Evolutionary conservation across 192 early-diverging fungal genomes (phyloP).

Genomic region (Oehlia diaphana): DNA sequence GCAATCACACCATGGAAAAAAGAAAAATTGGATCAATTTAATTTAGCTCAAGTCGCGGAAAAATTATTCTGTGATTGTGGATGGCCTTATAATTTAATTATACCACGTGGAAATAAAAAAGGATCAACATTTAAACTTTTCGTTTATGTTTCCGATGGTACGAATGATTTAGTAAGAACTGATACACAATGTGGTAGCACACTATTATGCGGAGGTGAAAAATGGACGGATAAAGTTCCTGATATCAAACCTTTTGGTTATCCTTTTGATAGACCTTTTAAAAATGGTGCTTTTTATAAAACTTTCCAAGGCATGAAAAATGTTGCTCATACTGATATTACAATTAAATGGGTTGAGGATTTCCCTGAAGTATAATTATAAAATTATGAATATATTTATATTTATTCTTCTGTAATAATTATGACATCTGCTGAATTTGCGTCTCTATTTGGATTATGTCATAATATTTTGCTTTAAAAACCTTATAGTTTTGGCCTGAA

Average conservation of each 20-base stretch:
- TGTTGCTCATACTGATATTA: not conserved
- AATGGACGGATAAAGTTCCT: slow-evolving; percentile 12
- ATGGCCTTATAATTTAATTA: slow-evolving; percentile 17
- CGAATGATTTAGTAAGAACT: slow-evolving; percentile 5
- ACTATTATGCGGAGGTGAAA: not conserved
- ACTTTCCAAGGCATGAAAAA: slow-evolving; percentile 2
- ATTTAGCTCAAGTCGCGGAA: not conserved
- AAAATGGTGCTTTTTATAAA: slow-evolving; percentile 10
- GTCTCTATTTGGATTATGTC: too few species aligned
- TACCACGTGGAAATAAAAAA: slow-evolving; percentile 2
- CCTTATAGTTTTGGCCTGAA: too few species aligned
- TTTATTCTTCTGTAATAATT: too few species aligned
- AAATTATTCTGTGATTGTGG: slow-evolving; percentile 4
- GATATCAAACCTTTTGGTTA: slow-evolving; percentile 10
- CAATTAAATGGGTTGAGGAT: slow-evolving; percentile 12
- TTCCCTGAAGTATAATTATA: not conserved
- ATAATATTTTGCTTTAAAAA: too few species aligned
- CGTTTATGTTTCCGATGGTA: slow-evolving; percentile 3
- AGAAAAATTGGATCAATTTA: not conserved
- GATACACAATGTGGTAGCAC: not conserved
- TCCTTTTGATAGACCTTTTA: slow-evolving; percentile 19
- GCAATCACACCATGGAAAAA: not conserved
- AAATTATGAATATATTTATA: too few species aligned
- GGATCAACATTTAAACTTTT: slow-evolving; percentile 13
- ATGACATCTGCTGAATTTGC: too few species aligned